Conservation (phyloP, 1,284 basidiomycete species). For the Thecaphora frezii region DNA sequence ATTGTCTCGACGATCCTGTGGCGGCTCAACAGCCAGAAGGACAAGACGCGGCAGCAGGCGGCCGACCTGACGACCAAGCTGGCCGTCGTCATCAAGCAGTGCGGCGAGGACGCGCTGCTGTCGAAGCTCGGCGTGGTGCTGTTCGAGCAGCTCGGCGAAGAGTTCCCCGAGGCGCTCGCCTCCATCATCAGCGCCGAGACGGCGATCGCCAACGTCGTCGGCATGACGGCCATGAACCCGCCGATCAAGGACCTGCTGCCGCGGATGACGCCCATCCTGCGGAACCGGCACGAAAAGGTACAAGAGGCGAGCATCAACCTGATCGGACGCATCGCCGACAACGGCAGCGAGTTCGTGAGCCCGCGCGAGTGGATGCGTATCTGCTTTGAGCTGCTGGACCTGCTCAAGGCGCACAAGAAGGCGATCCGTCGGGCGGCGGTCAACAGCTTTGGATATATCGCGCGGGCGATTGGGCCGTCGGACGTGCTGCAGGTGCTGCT, state of each 20-base stretch:
- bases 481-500: conserved; percentile 94
- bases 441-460: conserved; percentile 99
- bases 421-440: conserved; percentile 97
- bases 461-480: conserved; percentile 97
- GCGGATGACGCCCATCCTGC: conserved; percentile 97
- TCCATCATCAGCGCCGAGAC: conserved; percentile 98
- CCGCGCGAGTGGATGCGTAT: conserved; percentile 99
- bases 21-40: conserved; percentile 98
- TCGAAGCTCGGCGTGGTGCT: conserved; percentile 95
- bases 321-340: conserved; percentile 98
- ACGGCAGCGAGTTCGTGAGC: conserved; percentile 96
- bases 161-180: conserved; percentile 94
- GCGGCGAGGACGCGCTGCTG: conserved; percentile 90
- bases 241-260: conserved; percentile 97
- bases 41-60: conserved; percentile 97
- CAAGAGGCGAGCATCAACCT: conserved; percentile 99
- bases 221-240: conserved; percentile 99
- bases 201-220: conserved; percentile 98
- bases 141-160: conserved; percentile 98
- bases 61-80: conserved; percentile 92
- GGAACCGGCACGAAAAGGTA: conserved; percentile 98
- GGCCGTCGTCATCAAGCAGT: conserved; percentile 97
- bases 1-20: conserved; percentile 99
- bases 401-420: conserved; percentile 98
- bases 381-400: conserved; percentile 94